These are phyloP conservation scores for Coemansia sp. DNA, from an alignment of 192 early-diverging fungal species.

Conservation along the genomic window DNA sequence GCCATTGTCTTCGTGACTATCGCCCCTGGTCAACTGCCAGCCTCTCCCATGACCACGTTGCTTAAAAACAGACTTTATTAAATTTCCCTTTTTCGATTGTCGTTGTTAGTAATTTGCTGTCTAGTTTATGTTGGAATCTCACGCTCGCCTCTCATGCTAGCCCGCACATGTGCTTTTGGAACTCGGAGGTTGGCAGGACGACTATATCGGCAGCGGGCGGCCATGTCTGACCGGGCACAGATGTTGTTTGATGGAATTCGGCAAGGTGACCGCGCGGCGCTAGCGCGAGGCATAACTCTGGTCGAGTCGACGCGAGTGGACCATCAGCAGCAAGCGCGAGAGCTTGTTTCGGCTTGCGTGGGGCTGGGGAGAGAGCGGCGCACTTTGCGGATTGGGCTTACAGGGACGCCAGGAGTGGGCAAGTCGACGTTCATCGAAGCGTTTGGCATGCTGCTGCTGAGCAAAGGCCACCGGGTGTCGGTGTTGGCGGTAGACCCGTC, in stretches of 20 bases:
- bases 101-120: not conserved
- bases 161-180: not conserved
- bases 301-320: conserved; percentile 72
- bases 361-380: conserved; percentile 31
- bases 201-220: not conserved
- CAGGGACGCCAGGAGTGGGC: conserved; percentile 80
- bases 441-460: conserved; percentile 75
- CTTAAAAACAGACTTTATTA: too few species aligned
- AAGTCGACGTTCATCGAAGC: conserved; percentile 88
- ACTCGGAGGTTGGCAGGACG: not conserved
- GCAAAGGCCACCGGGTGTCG: conserved; percentile 69
- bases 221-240: conserved; percentile 2
- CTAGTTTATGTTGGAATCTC: not conserved
- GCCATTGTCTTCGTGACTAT: too few species aligned
- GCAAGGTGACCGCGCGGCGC: conserved; percentile 23
- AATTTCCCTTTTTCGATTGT: not conserved
- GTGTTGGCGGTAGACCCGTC: conserved; percentile 88
- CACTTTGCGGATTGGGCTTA: conserved; percentile 77
- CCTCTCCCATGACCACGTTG: too few species aligned
- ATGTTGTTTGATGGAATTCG: conserved; percentile 33
- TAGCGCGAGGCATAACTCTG: conserved; percentile 45
- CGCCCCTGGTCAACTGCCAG: too few species aligned
- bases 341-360: conserved; percentile 61
- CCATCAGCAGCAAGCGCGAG: conserved; percentile 64
- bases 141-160: not conserved